These are phyloP conservation scores for Globisporangium recalcitrans DNA, from an alignment of 352 stramenopile genomes.

Conservation along the genomic window DNA sequence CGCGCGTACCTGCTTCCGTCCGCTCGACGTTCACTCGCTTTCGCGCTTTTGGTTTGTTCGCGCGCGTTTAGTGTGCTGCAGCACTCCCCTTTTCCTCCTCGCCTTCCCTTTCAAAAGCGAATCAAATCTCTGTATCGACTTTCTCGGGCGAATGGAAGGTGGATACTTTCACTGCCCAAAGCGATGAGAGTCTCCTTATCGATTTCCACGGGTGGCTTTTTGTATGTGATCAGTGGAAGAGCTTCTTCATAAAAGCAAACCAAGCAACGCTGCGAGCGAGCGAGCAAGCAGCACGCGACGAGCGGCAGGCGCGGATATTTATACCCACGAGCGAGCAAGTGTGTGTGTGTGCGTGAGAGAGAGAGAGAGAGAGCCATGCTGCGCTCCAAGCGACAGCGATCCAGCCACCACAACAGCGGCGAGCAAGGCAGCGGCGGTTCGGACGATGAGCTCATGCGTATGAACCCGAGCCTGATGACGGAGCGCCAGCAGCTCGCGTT, in stretches of 20 bases:
- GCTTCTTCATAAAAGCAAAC: not conserved
- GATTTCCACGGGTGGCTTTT: not conserved
- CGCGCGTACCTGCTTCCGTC: not conserved
- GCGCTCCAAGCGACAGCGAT: slow-evolving; percentile 18
- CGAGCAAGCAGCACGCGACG: not conserved
- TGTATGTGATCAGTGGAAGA: slow-evolving; percentile 10
- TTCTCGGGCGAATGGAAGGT: not conserved
- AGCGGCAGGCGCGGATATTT: slow-evolving; percentile 6
- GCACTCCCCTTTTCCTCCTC: not conserved
- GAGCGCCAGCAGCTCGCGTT: slow-evolving; percentile 83
- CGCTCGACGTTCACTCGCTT: not conserved
- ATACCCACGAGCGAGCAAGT: not conserved
- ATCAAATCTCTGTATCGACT: not conserved
- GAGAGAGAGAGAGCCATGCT: slow-evolving; percentile 13
- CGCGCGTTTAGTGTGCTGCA: not conserved
- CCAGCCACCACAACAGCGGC: slow-evolving; percentile 1
- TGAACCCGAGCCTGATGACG: slow-evolving; percentile 72
- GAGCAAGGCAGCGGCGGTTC: slow-evolving; percentile 1
- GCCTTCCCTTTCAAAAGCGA: not conserved
- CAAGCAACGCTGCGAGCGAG: not conserved
- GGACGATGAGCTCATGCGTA: slow-evolving; percentile 16
- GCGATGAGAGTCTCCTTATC: too few species aligned
- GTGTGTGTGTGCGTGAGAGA: too few species aligned
- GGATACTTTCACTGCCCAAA: too few species aligned
- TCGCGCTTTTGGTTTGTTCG: slow-evolving; percentile 7